Base-by-base conservation (phyloP, 129 eudicot species). In the Heracleum sosnowskyi region DNA sequence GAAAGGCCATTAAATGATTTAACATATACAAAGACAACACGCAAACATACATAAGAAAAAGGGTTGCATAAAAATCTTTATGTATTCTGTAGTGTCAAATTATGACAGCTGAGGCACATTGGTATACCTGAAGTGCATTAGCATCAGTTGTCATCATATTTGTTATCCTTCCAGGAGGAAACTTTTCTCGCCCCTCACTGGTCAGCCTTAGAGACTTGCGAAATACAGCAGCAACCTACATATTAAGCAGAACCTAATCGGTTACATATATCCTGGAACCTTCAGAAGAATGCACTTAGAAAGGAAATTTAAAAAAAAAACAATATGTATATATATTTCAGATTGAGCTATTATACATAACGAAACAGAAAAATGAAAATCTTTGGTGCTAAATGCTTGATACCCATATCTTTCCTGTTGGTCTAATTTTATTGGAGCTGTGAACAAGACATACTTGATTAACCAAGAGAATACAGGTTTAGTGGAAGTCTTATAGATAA, bases 121-220 rank as follows among this genome's bases (percentile, higher is more conserved):
- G 70, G 68, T 83, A 82, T 86, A 85, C 98, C 98, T 89, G 97
- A 79, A 94, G 97, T 46, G 97, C 85, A 74, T 91, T 89, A 84
- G 97, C 90, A 89, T 94, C 98, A 16, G 98, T 94, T 39, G 98
- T 94, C 89, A 94, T 91, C 89, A 94, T 83, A 77, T 94, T 94
- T 66, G 96, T 91, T 78, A 90, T 91, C 81, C 83, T 94, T 74
- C 98, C 98, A 37, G 92, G 80, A 55, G 90, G 83, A 84, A 91
- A 88, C 66, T 77, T 79, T 86, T 89, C 90, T 60, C 96, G 88
- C 66, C 93, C 89, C 81, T 91, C 97, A 79, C 90, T 89, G 69
- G 93, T 94, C 62, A 94, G 90, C 89, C 93, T 88, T 76, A 94
- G 78, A 68, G 97, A 88, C 85, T 94, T 94, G 53, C 96, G 90